Percentiles rank a stretch among this genome's conserved stretches.
Evolutionary conservation across 495 filamentous ascomycete species (phyloP).

Genomic region (Arthonia radiata): DNA sequence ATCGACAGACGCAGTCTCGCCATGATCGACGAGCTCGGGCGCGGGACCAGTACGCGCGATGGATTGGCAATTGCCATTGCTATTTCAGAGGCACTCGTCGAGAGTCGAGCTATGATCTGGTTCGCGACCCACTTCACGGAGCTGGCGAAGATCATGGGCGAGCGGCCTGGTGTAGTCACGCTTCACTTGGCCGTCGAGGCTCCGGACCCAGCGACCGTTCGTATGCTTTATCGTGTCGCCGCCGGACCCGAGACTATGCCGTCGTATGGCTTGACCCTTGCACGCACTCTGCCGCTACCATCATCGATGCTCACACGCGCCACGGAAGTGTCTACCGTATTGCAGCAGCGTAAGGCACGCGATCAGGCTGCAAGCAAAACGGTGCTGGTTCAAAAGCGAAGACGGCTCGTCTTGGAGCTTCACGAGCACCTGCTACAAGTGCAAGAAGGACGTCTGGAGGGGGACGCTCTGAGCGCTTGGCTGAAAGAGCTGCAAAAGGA

Average conservation of each 20-base stretch:
- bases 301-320: conserved; percentile 39
- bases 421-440: conserved; percentile 54
- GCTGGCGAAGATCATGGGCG: conserved; percentile 48
- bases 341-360: conserved; percentile 27
- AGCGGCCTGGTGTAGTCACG: conserved; percentile 51
- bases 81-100: conserved; percentile 63
- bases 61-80: conserved; percentile 75
- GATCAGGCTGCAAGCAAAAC: conserved; percentile 31
- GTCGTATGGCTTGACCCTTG: conserved; percentile 35
- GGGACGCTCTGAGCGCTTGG: conserved; percentile 33
- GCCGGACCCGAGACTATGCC: conserved; percentile 43
- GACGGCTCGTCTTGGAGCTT: conserved; percentile 50
- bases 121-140: conserved; percentile 86
- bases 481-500: conserved; percentile 48
- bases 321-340: conserved; percentile 30
- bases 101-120: conserved; percentile 53
- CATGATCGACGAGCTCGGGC: conserved; percentile 80
- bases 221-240: conserved; percentile 60
- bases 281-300: conserved; percentile 23
- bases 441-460: conserved; percentile 39
- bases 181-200: conserved; percentile 58
- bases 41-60: conserved; percentile 74
- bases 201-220: conserved; percentile 14
- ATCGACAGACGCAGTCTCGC: conserved; percentile 42
- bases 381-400: conserved; percentile 29